These are phyloP conservation scores for Strobilomyces dryophilus DNA, from an alignment of 768 basidiomycete genomes.

Conservation along the genomic window DNA sequence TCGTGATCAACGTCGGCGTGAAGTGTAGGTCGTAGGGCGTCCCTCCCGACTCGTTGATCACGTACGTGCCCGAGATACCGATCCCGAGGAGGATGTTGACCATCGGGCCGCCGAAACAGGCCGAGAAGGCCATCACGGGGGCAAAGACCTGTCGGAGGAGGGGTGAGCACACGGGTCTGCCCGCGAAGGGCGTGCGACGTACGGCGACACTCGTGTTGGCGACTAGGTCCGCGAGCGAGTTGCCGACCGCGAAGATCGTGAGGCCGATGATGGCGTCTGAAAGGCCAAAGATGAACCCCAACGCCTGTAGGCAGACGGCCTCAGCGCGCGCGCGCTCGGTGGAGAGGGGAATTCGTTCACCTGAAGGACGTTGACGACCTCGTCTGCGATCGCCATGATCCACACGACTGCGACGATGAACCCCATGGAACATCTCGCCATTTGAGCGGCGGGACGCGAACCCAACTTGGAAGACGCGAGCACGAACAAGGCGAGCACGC, in stretches of 20 bases:
- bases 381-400: constrained; percentile 98
- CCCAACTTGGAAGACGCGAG: constrained; percentile 58
- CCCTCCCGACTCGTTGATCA: constrained; percentile 55
- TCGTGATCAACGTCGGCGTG: constrained; percentile 80
- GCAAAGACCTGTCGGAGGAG: constrained; percentile 58
- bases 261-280: constrained; percentile 97
- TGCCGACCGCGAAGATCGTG: constrained; percentile 95
- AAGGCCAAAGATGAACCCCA: constrained; percentile 91
- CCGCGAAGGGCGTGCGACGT: constrained; percentile 23
- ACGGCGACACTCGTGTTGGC: constrained; percentile 95
- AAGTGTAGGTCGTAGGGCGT: constrained; percentile 72
- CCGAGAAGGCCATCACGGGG: constrained; percentile 92
- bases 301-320: constrained; percentile 49
- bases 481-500: constrained; percentile 51
- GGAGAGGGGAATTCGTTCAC: constrained; percentile 37
- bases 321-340: constrained; percentile 2
- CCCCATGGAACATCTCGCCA: constrained; percentile 83
- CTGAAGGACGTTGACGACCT: constrained; percentile 87
- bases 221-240: constrained; percentile 93
- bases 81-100: constrained; percentile 88
- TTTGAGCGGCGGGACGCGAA: constrained; percentile 48
- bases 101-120: constrained; percentile 93
- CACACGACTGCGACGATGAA: constrained; percentile 90
- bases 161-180: not conserved
- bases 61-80: constrained; percentile 86